Base-by-base conservation (phyloP, 192 early-diverging fungal genomes). In the Coemansia sp. region DNA sequence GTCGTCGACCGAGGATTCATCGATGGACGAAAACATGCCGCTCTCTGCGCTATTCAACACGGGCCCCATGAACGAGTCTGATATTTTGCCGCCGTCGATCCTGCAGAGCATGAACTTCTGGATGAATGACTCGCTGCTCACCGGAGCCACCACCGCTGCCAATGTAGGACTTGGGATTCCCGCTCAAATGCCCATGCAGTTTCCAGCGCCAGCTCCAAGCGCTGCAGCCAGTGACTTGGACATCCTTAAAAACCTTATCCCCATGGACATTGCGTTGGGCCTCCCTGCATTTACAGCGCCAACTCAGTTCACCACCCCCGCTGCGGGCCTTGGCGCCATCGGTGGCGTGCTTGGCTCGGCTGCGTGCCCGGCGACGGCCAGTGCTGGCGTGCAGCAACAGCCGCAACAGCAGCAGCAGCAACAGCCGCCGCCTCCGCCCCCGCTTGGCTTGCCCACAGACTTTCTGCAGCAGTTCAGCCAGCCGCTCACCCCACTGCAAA, bases 101-200 rank as follows among this genome's bases (percentile, higher is more conserved):
- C 49, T 75, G 29, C 72, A 75, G 41, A 75, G 60, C 45, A 75
- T 75, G 72, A 75, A 75, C 22, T 35, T 75, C 14, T 75, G 72
- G 72, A 51, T 75, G 64, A 75, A 75, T 46, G 72, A 75, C 47
- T 75, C 72, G 39, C 43, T 75, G 37, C 44, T 75, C 33, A 75
- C 64, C 2, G 57, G 52, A 1, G 49, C 56, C 7, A 38, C 55
- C 2, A 49, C 25, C 15, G 15, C 48, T 8, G 28, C 48, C 14
- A 41, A 19, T 5, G n/a, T 46, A 10, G 6, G 22, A 17, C 41
- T 44, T 11, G 4, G 23, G 15, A 27, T 44, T 23, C 34, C 43
- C 13, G 52, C 30, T 14, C 49, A 41, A 34, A 28, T 50, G 42
- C 14, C 3, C 24, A 3, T 11, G 7, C 14, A 24, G 23, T 17